phyloP scores from a whole-genome alignment of 495 filamentous ascomycete species.

The Xylaria intraflava region DNA sequence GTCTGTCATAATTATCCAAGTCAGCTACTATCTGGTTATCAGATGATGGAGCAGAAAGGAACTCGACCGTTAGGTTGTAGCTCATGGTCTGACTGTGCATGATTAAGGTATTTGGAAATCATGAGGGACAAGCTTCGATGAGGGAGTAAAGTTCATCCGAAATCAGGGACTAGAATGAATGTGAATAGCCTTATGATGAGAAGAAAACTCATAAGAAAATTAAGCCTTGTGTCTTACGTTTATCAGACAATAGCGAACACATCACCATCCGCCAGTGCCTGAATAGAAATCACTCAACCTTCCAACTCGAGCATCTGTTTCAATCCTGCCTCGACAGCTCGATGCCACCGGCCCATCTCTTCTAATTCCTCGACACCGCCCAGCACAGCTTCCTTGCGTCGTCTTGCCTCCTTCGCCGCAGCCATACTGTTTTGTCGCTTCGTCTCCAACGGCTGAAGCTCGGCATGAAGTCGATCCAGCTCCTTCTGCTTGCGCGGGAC shows the following conservation, averaged over 20 bases:
- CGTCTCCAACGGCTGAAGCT: constrained; percentile 63
- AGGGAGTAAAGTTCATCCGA: too few relatives aligned
- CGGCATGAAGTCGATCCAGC: constrained; percentile 62
- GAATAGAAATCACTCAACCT: constrained; percentile 3
- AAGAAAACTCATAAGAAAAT: too few relatives aligned
- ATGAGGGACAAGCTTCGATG: too few relatives aligned
- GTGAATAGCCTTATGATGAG: too few relatives aligned
- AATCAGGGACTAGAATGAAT: too few relatives aligned
- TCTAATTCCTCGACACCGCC: constrained; percentile 69
- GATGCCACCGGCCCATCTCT: constrained; percentile 76
- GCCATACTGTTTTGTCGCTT: constrained; percentile 59
- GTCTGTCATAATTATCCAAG: too few relatives aligned
- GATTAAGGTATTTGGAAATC: too few relatives aligned
- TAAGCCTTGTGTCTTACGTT: neutral
- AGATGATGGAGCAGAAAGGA: too few relatives aligned
- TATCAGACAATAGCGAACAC: neutral
- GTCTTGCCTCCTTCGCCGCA: constrained; percentile 71
- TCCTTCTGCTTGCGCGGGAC: constrained; percentile 69
- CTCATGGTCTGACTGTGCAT: too few relatives aligned
- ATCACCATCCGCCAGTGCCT: neutral
- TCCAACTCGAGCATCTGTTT: constrained; percentile 54
- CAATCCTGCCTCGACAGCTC: constrained; percentile 61
- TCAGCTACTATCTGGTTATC: too few relatives aligned
- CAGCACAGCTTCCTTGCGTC: constrained; percentile 62
- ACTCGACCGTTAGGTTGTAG: too few relatives aligned